Conservation (phyloP, 2,329 filamentous ascomycete genomes). For the Paecilomyces fulvus region DNA sequence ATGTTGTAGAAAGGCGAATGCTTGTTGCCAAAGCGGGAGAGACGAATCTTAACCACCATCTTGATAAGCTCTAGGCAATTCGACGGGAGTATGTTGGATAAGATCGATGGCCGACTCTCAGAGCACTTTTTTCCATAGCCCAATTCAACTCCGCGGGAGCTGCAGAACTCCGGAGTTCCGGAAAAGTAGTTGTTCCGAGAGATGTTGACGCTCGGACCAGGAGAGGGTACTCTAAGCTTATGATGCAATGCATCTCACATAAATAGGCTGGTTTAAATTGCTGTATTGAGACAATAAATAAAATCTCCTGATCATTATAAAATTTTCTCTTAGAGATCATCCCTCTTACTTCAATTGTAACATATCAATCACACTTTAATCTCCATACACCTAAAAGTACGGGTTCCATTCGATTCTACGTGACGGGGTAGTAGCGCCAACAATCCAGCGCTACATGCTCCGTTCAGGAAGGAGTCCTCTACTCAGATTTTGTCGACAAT, state of each 20-base stretch:
- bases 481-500: conserved; percentile 12
- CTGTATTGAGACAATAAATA: not conserved
- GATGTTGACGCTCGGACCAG: not conserved
- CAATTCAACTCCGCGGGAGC: conserved; percentile 18
- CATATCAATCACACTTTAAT: not conserved
- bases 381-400: not conserved
- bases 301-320: not conserved
- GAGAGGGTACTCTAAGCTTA: conserved; percentile 10
- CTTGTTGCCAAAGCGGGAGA: conserved; percentile 84
- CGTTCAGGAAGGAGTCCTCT: conserved; percentile 9
- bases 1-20: conserved; percentile 97
- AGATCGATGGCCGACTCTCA: not conserved
- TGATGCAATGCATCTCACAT: conserved; percentile 10
- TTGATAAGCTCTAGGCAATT: conserved; percentile 17
- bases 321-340: not conserved
- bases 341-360: not conserved
- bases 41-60: conserved; percentile 91
- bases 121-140: conserved; percentile 3
- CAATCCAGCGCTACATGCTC: conserved; percentile 18
- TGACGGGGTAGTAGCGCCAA: not conserved
- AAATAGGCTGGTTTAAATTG: not conserved
- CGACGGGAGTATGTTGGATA: not conserved
- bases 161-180: conserved; percentile 12
- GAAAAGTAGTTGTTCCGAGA: conserved; percentile 18
- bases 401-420: not conserved